Evolutionary conservation across 2,329 filamentous ascomycete species (phyloP).

Genomic region (Ceratocystis eucalypticola): DNA sequence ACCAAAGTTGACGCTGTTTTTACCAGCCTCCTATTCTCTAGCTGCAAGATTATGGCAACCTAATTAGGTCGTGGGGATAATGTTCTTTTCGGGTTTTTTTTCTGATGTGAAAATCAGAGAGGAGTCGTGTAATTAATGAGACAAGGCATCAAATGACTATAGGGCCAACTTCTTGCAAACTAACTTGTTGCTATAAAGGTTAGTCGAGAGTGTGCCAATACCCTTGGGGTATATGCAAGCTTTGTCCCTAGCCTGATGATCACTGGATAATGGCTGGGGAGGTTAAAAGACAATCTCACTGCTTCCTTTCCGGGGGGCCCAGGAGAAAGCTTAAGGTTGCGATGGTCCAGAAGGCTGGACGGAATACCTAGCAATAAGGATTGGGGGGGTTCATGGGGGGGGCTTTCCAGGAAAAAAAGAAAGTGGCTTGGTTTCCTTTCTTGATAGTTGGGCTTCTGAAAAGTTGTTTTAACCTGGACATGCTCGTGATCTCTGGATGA

Average conservation of each 20-base stretch:
- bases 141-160: no score
- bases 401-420: background rate
- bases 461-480: background rate
- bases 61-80: background rate
- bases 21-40: background rate
- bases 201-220: no score
- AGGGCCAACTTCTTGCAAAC: no score
- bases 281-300: background rate
- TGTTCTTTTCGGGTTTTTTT: background rate
- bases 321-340: background rate
- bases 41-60: no score
- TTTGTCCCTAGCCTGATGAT: conserved; percentile 3
- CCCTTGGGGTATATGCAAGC: background rate
- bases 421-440: conserved; percentile 4
- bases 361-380: background rate
- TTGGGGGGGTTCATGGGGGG: background rate
- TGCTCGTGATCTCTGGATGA: background rate
- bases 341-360: background rate
- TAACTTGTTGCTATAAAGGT: no score
- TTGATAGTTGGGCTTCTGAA: background rate
- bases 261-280: background rate
- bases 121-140: no score
- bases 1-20: background rate
- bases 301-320: background rate
- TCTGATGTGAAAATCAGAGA: background rate